A percentile compares a stretch with the other conserved stretches of the same genome.
These are phyloP conservation scores for Domatiomyces catenatus DNA, from an alignment of 2,329 filamentous ascomycete species.

Conservation along the genomic window DNA sequence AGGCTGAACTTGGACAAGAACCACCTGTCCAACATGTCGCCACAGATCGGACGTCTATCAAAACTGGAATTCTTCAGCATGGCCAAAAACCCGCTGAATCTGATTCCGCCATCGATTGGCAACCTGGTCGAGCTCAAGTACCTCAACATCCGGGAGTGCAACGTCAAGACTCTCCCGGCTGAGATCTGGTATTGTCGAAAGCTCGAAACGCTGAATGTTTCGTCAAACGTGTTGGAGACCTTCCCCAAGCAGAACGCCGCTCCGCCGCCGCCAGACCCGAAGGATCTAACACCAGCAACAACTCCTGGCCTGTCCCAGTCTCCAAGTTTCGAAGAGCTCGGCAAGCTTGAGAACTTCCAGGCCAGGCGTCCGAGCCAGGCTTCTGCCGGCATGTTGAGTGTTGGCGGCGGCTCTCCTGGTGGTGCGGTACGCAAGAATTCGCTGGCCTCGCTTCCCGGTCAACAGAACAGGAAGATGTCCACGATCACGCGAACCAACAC, in stretches of 20 bases:
- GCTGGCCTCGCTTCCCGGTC: conserved; percentile 63
- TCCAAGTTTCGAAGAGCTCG: conserved; percentile 66
- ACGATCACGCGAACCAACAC: conserved; percentile 54
- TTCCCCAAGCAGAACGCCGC: conserved; percentile 68
- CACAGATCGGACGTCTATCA: conserved; percentile 67
- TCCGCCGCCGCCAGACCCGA: conserved; percentile 48
- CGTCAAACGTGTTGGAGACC: conserved; percentile 77
- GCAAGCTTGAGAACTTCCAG: conserved; percentile 46
- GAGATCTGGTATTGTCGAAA: conserved; percentile 94
- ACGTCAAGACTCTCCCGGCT: conserved; percentile 70
- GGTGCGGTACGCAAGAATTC: conserved; percentile 59
- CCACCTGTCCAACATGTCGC: conserved; percentile 79
- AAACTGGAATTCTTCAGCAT: conserved; percentile 86
- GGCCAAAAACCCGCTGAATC: conserved; percentile 74
- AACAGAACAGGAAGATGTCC: conserved; percentile 71
- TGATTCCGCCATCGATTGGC: conserved; percentile 74
- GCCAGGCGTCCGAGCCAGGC: conserved; percentile 69
- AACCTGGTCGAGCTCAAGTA: conserved; percentile 70
- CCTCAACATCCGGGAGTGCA: conserved; percentile 84
- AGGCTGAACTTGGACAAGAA: conserved; percentile 87
- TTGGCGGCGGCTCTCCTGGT: conserved; percentile 57
- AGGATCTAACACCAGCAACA: conserved; percentile 27
- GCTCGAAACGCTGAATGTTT: conserved; percentile 83
- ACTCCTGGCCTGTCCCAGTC: conserved; percentile 41
- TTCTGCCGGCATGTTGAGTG: conserved; percentile 59